A percentile compares a stretch with the other conserved stretches of the same genome.
phyloP scores from a whole-genome alignment of 2,329 filamentous ascomycete genomes.

The Coniochaeta prunicola region DNA sequence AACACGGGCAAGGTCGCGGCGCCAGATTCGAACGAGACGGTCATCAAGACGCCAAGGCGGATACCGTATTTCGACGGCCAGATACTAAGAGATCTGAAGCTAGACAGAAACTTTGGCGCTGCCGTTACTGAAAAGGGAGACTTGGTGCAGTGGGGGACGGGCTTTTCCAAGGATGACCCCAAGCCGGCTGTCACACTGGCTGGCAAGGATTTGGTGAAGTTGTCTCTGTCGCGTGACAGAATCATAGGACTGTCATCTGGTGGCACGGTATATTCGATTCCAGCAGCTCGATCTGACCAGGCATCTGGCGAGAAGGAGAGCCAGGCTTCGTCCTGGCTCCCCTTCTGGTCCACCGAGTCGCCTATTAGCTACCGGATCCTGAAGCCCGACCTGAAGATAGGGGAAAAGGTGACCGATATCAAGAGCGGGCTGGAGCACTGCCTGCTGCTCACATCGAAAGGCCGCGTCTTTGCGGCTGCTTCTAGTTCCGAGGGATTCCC shows the following conservation, averaged over 20 bases:
- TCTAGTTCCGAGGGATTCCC: conserved; percentile 74
- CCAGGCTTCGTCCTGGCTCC: conserved; percentile 51
- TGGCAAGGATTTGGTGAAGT: conserved; percentile 72
- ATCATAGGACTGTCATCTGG: conserved; percentile 70
- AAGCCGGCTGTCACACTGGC: conserved; percentile 64
- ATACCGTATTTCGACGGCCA: conserved; percentile 79
- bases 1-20: conserved; percentile 82
- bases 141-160: conserved; percentile 83
- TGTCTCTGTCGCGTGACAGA: conserved; percentile 74
- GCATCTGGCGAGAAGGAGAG: conserved; percentile 47
- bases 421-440: conserved; percentile 78
- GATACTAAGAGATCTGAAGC: conserved; percentile 77
- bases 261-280: conserved; percentile 79
- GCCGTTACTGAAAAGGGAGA: conserved; percentile 85
- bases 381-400: conserved; percentile 57
- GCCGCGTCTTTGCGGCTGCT: conserved; percentile 84
- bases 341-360: conserved; percentile 54
- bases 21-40: conserved; percentile 67
- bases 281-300: conserved; percentile 69
- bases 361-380: conserved; percentile 65
- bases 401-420: conserved; percentile 68
- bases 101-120: conserved; percentile 74
- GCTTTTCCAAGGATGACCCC: conserved; percentile 57
- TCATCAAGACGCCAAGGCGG: conserved; percentile 73
- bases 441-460: conserved; percentile 74